phyloP scores from a whole-genome alignment of 1,284 basidiomycete species.

The Irpex sp. region DNA sequence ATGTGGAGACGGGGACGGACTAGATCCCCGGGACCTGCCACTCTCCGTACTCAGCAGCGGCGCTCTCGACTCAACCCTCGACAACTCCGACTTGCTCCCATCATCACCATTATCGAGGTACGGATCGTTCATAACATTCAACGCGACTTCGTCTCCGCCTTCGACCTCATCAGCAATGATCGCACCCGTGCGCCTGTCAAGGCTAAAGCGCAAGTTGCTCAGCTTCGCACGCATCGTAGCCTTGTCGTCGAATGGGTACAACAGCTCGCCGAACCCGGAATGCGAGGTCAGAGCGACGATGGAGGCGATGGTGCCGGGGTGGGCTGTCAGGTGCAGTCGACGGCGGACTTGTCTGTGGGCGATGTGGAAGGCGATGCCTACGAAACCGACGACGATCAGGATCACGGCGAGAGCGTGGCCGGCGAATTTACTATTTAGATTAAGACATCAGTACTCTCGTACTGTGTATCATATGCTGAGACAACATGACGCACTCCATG shows the following conservation, averaged over 20 bases:
- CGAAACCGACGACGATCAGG: constrained; percentile 42
- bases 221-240: constrained; percentile 43
- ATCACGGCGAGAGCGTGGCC: constrained; percentile 44
- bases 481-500: constrained; percentile 45
- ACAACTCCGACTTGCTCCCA: background rate
- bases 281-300: constrained; percentile 52
- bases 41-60: background rate
- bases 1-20: background rate
- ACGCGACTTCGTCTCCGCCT: background rate
- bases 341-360: constrained; percentile 43
- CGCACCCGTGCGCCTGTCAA: constrained; percentile 59
- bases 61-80: background rate
- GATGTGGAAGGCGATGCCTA: constrained; percentile 43
- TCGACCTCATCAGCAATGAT: constrained; percentile 48
- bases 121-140: background rate
- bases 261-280: constrained; percentile 58
- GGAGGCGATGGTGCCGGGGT: constrained; percentile 58
- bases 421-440: constrained; percentile 41
- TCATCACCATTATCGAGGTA: background rate
- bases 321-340: constrained; percentile 46
- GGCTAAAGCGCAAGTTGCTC: constrained; percentile 47
- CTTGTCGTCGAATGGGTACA: constrained; percentile 56
- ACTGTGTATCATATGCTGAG: background rate
- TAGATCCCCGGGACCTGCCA: background rate
- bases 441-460: background rate